A percentile compares a stretch with the other conserved stretches of the same genome.
Evolutionary conservation across 2,329 filamentous ascomycete genomes (phyloP).

Genomic region (Penicillium sp.): DNA sequence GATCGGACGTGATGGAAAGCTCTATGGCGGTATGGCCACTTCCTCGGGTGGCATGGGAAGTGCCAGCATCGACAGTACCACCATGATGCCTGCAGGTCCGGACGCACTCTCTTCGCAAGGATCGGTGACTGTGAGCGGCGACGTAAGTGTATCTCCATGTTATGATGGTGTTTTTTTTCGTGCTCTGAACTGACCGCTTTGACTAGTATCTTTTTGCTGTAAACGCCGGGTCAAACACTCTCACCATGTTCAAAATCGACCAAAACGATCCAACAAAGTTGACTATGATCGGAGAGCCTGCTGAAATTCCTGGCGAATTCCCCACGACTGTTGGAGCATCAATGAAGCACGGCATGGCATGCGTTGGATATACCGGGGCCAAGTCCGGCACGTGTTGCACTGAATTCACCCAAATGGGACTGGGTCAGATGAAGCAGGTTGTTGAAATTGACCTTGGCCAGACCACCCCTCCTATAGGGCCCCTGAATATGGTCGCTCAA

Average conservation of each 20-base stretch:
- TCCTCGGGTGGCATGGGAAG: slow-evolving; percentile 52
- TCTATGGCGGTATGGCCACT: slow-evolving; percentile 46
- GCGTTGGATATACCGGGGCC: slow-evolving; percentile 39
- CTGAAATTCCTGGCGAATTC: slow-evolving; percentile 38
- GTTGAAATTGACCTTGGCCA: slow-evolving; percentile 53
- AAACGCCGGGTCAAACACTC: slow-evolving; percentile 42
- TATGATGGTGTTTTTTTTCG: neutral
- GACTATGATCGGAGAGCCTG: slow-evolving; percentile 33
- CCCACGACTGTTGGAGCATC: slow-evolving; percentile 43
- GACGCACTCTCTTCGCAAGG: slow-evolving; percentile 58
- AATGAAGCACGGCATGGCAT: slow-evolving; percentile 35
- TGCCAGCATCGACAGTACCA: slow-evolving; percentile 39
- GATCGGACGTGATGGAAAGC: slow-evolving; percentile 49
- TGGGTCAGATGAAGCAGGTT: slow-evolving; percentile 35
- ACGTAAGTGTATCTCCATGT: slow-evolving; percentile 41
- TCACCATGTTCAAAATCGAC: slow-evolving; percentile 40
- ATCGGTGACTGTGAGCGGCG: slow-evolving; percentile 50
- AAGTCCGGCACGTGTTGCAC: slow-evolving; percentile 40
- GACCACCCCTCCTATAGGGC: slow-evolving; percentile 59
- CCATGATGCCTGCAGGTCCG: slow-evolving; percentile 42
- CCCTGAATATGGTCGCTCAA: slow-evolving; percentile 61
- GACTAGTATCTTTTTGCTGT: slow-evolving; percentile 21
- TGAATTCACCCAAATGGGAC: slow-evolving; percentile 28
- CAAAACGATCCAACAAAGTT: slow-evolving; percentile 31
- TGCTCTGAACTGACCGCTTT: slow-evolving; percentile 6